Evolutionary conservation across 352 stramenopile species (phyloP), one percentile per base, ranked within the genome.

Genomic region (Phytopythium cucurbitacearum): DNA sequence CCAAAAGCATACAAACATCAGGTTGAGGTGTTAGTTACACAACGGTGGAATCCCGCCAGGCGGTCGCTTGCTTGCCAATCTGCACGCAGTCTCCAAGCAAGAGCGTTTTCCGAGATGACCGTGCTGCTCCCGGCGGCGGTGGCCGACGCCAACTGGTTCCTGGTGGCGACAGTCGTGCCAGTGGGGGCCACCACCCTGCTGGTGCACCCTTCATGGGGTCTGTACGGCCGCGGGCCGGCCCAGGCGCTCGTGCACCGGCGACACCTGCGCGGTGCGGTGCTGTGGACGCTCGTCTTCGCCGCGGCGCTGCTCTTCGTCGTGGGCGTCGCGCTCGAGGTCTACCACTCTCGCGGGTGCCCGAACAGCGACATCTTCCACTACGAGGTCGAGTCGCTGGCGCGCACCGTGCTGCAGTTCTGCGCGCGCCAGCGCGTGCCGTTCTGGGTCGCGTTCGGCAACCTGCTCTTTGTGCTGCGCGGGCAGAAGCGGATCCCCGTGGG

Each of bases 381-480:
- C 48, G 81, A 91, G 55, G 89, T 84, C 53, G 75, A 85, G 53
- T 57, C 65, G 48, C 67, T 91, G 38, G 81, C 79, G 44, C 71
- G 78, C 8, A 87, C 86, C 52, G 49, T 85, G 40, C 87, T 85
- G 46, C 64, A 77, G 33, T 56, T 89, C 28, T 85, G 67, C 38
- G 48, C 35, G 35, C 77, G 72, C 7, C 62, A 85, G 39, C 34
- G 69, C 4, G 53, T 90, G 53, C 65, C 75, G 33, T 91, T 84
- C 53, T 91, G 81, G 81, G 58, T 73, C 43, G 70, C 77, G 44
- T 90, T 90, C 59, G 81, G 81, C 55, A 90, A 87, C 42, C 55
- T 87, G 46, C 59, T 91, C 15, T 91, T 91, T 42, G 79, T 91
- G 7, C 68, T 91, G 58, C 75, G 81, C 40, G 65, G 67, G n/a